Conservation (phyloP, 495 filamentous ascomycete species). For the Neurospora sp. region DNA sequence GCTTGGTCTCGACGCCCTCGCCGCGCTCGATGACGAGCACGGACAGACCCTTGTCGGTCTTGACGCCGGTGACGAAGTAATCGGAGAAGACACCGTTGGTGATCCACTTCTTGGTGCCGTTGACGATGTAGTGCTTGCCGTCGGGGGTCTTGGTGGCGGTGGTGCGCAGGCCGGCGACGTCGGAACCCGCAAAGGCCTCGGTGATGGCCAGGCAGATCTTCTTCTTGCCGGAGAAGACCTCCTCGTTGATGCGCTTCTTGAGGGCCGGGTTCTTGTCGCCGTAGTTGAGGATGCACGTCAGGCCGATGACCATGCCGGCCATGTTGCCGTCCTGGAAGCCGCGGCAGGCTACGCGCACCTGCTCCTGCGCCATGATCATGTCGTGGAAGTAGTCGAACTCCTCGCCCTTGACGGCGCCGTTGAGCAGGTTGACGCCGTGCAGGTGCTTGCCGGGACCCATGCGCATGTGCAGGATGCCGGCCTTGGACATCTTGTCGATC, state of each 20-base stretch:
- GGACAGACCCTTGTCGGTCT: constrained; percentile 71
- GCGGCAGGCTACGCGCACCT: constrained; percentile 56
- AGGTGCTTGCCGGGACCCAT: constrained; percentile 78
- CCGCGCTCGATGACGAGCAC: constrained; percentile 67
- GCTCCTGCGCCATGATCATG: constrained; percentile 65
- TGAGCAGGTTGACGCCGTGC: constrained; percentile 56
- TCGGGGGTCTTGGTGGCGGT: constrained; percentile 74
- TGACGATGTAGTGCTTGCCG: constrained; percentile 76
- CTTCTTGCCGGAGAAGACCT: constrained; percentile 73
- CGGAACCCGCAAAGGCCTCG: constrained; percentile 81
- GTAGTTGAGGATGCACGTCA: constrained; percentile 77
- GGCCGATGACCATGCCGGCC: constrained; percentile 75
- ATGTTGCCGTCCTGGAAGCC: constrained; percentile 53
- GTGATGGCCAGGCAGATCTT: constrained; percentile 83
- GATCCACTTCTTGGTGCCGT: constrained; percentile 91
- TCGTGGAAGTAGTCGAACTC: constrained; percentile 89
- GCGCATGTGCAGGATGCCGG: constrained; percentile 70
- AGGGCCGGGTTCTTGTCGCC: constrained; percentile 53
- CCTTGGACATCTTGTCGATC: constrained; percentile 66
- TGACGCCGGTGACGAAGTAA: constrained; percentile 76
- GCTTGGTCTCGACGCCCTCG: constrained; percentile 60
- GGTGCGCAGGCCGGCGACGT: constrained; percentile 74
- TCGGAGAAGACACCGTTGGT: constrained; percentile 79
- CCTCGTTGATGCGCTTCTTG: constrained; percentile 54
- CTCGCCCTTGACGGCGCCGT: constrained; percentile 62